Evolutionary conservation across 2,329 filamentous ascomycete genomes (phyloP).

Genomic region (Ascochyta pisi): DNA sequence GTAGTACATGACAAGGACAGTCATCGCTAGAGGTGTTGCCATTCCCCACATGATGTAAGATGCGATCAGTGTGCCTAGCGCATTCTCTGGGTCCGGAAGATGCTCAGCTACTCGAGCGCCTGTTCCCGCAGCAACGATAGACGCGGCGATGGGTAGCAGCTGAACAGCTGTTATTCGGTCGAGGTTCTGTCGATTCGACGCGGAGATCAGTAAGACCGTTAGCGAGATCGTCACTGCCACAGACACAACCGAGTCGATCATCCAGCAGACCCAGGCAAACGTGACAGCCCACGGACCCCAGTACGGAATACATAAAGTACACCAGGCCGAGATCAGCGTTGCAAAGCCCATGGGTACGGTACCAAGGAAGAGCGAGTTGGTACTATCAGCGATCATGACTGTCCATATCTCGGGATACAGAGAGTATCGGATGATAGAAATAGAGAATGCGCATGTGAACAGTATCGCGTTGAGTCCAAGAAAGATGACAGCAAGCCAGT

Average conservation of each 20-base stretch:
- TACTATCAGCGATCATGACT: constrained; percentile 70
- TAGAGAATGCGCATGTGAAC: constrained; percentile 61
- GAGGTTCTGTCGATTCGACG: constrained; percentile 37
- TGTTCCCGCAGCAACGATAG: constrained; percentile 69
- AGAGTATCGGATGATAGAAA: constrained; percentile 67
- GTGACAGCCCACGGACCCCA: constrained; percentile 65
- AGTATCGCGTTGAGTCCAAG: constrained; percentile 67
- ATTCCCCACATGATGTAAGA: constrained; percentile 75
- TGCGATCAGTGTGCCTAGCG: constrained; percentile 67
- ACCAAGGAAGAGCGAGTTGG: constrained; percentile 71
- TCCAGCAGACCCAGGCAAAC: constrained; percentile 59
- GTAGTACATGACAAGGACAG: constrained; percentile 72
- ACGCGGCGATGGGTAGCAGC: constrained; percentile 70
- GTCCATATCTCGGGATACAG: constrained; percentile 70
- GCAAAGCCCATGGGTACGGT: constrained; percentile 73
- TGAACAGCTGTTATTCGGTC: constrained; percentile 67
- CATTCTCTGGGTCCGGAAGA: constrained; percentile 62
- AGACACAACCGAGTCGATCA: constrained; percentile 56
- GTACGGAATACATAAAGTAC: constrained; percentile 64
- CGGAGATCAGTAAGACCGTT: constrained; percentile 64
- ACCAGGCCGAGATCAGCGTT: constrained; percentile 71
- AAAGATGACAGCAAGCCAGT: constrained; percentile 66
- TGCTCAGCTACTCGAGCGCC: constrained; percentile 70
- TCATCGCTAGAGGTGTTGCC: constrained; percentile 66
- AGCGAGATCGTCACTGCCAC: constrained; percentile 52